Conservation (phyloP, 208 protist genomes). For the Leishmania mexicana region DNA sequence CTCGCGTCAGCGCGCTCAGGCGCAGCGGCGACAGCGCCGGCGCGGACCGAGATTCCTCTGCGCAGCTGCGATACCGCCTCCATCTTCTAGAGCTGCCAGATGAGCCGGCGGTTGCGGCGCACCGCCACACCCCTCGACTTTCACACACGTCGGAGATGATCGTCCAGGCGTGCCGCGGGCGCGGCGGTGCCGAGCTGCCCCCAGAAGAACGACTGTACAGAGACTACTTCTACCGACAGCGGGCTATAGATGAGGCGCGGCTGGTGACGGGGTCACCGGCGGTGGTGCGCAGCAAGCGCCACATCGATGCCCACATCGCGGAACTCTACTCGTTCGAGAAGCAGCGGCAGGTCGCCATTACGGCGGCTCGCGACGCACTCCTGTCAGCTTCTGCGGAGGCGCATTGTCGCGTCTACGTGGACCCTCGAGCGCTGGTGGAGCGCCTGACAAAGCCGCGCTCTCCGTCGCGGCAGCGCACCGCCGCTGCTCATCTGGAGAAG, state of each 20-base stretch:
- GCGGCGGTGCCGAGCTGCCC: conserved; percentile 32
- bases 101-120: conserved; percentile 17
- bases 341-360: conserved; percentile 40
- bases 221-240: conserved; percentile 37
- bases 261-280: background rate
- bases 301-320: conserved; percentile 59
- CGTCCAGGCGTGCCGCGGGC: conserved; percentile 38
- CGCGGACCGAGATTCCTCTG: conserved; percentile 12
- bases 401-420: conserved; percentile 31
- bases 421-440: conserved; percentile 40
- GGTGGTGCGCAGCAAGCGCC: conserved; percentile 29
- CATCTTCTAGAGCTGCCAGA: conserved; percentile 53
- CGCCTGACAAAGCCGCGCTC: conserved; percentile 35
- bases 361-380: conserved; percentile 41
- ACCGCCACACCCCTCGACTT: conserved; percentile 41
- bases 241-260: conserved; percentile 2
- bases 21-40: conserved; percentile 4
- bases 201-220: conserved; percentile 54
- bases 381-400: conserved; percentile 5
- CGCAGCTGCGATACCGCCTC: conserved; percentile 47
- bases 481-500: background rate
- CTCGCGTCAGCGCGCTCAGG: conserved; percentile 14
- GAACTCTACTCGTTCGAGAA: conserved; percentile 51
- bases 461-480: conserved; percentile 12
- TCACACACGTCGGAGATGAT: conserved; percentile 49